These are phyloP conservation scores for Thalassia testudinum DNA, from an alignment of 116 monocot species.

Conservation along the genomic window DNA sequence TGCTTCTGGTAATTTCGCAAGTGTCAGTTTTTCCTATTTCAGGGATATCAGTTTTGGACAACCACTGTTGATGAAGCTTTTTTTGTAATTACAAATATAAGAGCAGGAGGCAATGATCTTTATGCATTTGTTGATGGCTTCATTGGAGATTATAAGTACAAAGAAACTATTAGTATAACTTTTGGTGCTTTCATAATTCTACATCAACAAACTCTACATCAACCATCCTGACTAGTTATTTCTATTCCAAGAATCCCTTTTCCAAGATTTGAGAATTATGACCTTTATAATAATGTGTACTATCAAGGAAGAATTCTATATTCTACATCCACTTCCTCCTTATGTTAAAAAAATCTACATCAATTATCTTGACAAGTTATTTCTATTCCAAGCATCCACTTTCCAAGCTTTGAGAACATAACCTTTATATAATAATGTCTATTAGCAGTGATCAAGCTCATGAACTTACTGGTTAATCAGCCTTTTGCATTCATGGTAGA, in stretches of 20 bases:
- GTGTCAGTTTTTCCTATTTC: neutral
- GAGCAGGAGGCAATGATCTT: constrained; percentile 46
- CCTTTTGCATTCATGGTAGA: constrained; percentile 16
- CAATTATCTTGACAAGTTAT: too few species aligned
- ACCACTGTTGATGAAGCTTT: constrained; percentile 28
- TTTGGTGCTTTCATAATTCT: constrained; percentile 16
- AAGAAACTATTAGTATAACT: constrained; percentile 28
- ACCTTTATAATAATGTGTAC: too few species aligned
- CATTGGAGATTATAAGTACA: constrained; percentile 58
- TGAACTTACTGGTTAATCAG: too few species aligned
- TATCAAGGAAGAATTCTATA: too few species aligned
- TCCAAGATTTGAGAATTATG: too few species aligned
- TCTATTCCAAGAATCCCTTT: too few species aligned
- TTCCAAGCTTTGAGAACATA: too few species aligned
- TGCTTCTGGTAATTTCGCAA: neutral
- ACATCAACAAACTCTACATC: constrained; percentile 41
- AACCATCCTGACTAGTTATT: constrained; percentile 20
- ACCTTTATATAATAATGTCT: too few species aligned
- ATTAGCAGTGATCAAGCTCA: too few species aligned
- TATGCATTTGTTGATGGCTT: constrained; percentile 64
- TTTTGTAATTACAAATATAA: constrained; percentile 34
- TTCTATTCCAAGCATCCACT: too few species aligned
- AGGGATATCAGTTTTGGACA: constrained; percentile 87
- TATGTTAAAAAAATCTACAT: too few species aligned
- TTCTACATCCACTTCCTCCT: too few species aligned